phyloP scores from a whole-genome alignment of 139 green algal genomes.

The Gonium pectorale region DNA sequence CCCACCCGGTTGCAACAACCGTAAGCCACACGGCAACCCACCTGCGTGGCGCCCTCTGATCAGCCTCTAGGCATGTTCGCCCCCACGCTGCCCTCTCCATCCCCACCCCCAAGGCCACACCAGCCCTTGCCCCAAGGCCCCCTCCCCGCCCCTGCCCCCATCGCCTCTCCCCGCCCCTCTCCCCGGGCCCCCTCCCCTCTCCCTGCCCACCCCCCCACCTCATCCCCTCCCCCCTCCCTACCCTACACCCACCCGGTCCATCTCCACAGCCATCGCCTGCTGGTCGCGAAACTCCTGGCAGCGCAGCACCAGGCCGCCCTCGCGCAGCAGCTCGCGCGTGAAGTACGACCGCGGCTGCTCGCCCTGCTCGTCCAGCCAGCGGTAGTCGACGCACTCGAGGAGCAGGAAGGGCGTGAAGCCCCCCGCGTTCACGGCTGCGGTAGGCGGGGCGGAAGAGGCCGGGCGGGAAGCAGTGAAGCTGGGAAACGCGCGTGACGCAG shows the following conservation, averaged over 20 bases:
- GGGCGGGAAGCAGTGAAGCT: too few relatives aligned
- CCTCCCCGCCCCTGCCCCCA: background rate
- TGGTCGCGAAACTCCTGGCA: background rate
- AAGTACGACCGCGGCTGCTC: background rate
- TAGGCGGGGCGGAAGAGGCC: background rate
- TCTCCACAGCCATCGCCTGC: conserved; percentile 12
- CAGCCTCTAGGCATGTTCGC: too few relatives aligned
- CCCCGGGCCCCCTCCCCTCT: too few relatives aligned
- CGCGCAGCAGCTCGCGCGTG: background rate
- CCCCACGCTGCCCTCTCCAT: background rate
- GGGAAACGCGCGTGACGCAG: too few relatives aligned
- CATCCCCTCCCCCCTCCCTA: background rate
- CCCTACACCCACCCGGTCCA: background rate
- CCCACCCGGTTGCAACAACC: too few relatives aligned
- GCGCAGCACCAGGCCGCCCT: background rate
- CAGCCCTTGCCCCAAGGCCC: background rate
- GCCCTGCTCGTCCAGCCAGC: background rate
- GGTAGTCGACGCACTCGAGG: conserved; percentile 8
- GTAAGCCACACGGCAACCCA: too few relatives aligned
- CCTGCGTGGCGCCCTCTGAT: too few relatives aligned
- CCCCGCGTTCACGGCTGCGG: background rate
- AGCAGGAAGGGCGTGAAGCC: background rate
- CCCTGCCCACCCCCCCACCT: too few relatives aligned
- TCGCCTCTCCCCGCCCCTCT: background rate
- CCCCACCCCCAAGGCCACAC: background rate